phyloP scores from a whole-genome alignment of 495 filamentous ascomycete species.

The Daldinia childiae region DNA sequence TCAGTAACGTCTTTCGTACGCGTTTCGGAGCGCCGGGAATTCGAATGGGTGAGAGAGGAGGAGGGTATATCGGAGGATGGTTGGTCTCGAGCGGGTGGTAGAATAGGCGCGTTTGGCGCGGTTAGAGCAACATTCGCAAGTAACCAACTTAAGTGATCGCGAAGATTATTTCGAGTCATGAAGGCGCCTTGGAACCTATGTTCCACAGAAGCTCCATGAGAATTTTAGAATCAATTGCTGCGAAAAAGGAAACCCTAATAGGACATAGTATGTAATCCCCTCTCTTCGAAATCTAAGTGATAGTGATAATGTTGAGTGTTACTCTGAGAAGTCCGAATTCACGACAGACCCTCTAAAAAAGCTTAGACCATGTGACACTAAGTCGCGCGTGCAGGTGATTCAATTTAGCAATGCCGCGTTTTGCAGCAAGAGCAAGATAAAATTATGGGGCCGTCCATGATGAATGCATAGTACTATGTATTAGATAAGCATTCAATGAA shows the following conservation, averaged over 20 bases:
- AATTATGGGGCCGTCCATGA: neutral
- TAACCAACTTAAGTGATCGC: slow-evolving; percentile 68
- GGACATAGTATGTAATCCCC: slow-evolving; percentile 12
- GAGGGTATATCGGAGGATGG: slow-evolving; percentile 25
- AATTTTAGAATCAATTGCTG: slow-evolving; percentile 45
- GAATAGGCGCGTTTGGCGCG: slow-evolving; percentile 45
- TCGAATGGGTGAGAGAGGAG: slow-evolving; percentile 22
- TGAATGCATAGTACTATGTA: neutral
- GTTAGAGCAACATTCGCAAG: slow-evolving; percentile 52
- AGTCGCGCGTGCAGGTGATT: slow-evolving; percentile 38
- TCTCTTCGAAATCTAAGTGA: slow-evolving; percentile 11
- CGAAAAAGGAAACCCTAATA: slow-evolving; percentile 3
- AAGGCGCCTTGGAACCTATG: slow-evolving; percentile 50
- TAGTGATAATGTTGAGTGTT: slow-evolving; percentile 10
- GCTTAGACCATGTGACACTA: slow-evolving; percentile 26
- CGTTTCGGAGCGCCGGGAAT: slow-evolving; percentile 19
- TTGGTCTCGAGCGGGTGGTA: slow-evolving; percentile 44
- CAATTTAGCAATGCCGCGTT: slow-evolving; percentile 9
- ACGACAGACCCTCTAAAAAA: slow-evolving; percentile 25
- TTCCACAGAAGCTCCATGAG: slow-evolving; percentile 45
- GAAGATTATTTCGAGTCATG: slow-evolving; percentile 74
- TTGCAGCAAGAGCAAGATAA: neutral
- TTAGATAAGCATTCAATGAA: neutral
- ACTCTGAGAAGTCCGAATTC: slow-evolving; percentile 4
- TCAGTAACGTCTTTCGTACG: slow-evolving; percentile 19